These are phyloP conservation scores for Kwoniella sp. DNA, from an alignment of 768 basidiomycete genomes.

Conservation along the genomic window DNA sequence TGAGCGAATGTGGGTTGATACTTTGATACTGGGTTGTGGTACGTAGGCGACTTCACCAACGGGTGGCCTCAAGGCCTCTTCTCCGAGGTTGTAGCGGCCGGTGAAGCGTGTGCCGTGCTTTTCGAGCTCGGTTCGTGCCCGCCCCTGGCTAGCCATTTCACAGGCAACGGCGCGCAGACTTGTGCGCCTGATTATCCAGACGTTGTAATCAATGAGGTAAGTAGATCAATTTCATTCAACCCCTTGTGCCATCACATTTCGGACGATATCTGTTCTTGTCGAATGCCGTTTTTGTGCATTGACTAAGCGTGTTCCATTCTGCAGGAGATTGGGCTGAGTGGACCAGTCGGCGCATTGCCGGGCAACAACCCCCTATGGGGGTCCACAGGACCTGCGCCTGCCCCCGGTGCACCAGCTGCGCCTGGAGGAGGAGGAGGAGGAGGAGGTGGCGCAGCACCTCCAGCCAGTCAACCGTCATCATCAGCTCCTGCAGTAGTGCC, in stretches of 20 bases:
- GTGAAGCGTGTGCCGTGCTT: conserved; percentile 24
- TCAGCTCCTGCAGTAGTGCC: not conserved
- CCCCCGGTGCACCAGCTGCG: not conserved
- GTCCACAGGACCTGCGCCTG: not conserved
- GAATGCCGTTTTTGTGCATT: too few relatives aligned
- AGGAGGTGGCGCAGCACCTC: not conserved
- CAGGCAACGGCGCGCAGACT: conserved; percentile 4
- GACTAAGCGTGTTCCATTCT: too few relatives aligned
- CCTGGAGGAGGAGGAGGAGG: not conserved
- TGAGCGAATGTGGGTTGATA: too few relatives aligned
- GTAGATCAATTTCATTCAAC: not conserved
- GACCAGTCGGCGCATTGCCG: conserved; percentile 26
- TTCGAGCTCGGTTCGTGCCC: conserved; percentile 29
- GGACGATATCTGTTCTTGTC: not conserved
- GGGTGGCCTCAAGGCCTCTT: conserved; percentile 40
- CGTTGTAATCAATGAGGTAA: conserved; percentile 38
- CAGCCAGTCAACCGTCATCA: too few relatives aligned
- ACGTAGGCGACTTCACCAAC: conserved; percentile 41
- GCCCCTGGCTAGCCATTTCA: conserved; percentile 17
- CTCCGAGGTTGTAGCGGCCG: conserved; percentile 26
- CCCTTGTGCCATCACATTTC: not conserved
- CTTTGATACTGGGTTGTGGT: too few relatives aligned
- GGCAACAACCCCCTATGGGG: conserved; percentile 42
- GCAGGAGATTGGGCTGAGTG: conserved; percentile 22
- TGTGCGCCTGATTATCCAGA: conserved; percentile 27